These are phyloP conservation scores for Lachnellula cervina DNA, from an alignment of 2,329 filamentous ascomycete genomes.

Conservation along the genomic window DNA sequence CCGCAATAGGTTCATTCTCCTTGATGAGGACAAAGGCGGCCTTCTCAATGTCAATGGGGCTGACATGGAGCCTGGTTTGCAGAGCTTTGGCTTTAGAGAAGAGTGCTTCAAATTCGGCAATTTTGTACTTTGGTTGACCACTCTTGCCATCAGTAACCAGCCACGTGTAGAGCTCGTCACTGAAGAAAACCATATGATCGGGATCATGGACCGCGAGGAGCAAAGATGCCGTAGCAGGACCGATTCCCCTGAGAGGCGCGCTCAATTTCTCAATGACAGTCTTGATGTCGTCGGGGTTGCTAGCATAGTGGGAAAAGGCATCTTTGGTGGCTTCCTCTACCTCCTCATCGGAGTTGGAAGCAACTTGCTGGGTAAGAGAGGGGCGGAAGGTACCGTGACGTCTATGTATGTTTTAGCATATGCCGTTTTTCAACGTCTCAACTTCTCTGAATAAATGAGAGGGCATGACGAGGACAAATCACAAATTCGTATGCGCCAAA, in stretches of 20 bases:
- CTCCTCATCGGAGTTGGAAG: constrained; percentile 45
- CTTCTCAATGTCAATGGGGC: constrained; percentile 61
- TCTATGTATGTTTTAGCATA: constrained; percentile 16
- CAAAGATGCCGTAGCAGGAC: constrained; percentile 74
- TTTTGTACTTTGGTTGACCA: constrained; percentile 60
- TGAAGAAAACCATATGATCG: constrained; percentile 64
- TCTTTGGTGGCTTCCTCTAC: constrained; percentile 46
- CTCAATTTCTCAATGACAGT: constrained; percentile 50
- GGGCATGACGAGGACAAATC: too few species aligned
- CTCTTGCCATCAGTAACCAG: constrained; percentile 50
- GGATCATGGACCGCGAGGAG: constrained; percentile 62
- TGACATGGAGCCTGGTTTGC: constrained; percentile 45
- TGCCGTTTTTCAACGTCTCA: too few species aligned
- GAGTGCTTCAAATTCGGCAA: constrained; percentile 62
- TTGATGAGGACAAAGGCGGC: constrained; percentile 66
- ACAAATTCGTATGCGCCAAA: constrained; percentile 7
- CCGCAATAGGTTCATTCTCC: constrained; percentile 24
- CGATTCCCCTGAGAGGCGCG: constrained; percentile 62
- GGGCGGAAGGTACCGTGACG: constrained; percentile 58
- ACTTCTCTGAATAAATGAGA: too few species aligned
- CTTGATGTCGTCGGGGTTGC: constrained; percentile 31
- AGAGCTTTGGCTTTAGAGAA: constrained; percentile 40
- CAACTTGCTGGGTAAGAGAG: constrained; percentile 53
- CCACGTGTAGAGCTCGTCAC: constrained; percentile 75
- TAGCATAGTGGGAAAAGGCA: constrained; percentile 46